Conservation (phyloP, 441 rosid species). For the Capsella rubella region DNA sequence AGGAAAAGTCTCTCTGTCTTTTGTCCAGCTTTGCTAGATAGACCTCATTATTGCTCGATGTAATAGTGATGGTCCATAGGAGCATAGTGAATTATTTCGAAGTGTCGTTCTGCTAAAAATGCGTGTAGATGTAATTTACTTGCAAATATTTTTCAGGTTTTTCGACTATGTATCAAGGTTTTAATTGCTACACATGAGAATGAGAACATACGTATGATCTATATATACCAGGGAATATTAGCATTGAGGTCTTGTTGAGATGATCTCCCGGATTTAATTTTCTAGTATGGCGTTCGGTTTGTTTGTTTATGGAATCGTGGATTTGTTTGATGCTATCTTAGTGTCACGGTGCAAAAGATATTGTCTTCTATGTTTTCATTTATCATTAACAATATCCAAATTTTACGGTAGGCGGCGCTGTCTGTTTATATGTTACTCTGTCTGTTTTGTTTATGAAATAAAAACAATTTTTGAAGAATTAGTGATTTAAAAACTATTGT, state of each 20-base stretch:
- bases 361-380: not conserved
- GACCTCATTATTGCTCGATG: conserved; percentile 24
- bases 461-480: too few species aligned
- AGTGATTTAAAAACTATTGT: too few species aligned
- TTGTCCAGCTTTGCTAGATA: conserved; percentile 27
- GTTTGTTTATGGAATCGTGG: not conserved
- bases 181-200: too few species aligned
- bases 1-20: conserved; percentile 28
- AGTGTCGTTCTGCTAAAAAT: not conserved
- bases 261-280: not conserved
- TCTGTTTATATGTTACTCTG: not conserved
- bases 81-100: conserved; percentile 8
- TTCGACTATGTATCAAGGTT: too few species aligned
- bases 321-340: not conserved
- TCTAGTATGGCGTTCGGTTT: not conserved
- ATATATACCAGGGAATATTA: too few species aligned
- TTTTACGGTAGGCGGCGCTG: not conserved
- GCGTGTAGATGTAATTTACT: not conserved
- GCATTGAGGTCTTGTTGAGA: too few species aligned
- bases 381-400: not conserved
- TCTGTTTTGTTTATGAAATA: not conserved
- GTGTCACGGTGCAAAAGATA: not conserved
- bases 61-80: conserved; percentile 21
- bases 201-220: too few species aligned
- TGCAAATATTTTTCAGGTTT: not conserved